Conservation (phyloP, 805 yeast genomes). For the Wilhelminamyces savonicus region DNA sequence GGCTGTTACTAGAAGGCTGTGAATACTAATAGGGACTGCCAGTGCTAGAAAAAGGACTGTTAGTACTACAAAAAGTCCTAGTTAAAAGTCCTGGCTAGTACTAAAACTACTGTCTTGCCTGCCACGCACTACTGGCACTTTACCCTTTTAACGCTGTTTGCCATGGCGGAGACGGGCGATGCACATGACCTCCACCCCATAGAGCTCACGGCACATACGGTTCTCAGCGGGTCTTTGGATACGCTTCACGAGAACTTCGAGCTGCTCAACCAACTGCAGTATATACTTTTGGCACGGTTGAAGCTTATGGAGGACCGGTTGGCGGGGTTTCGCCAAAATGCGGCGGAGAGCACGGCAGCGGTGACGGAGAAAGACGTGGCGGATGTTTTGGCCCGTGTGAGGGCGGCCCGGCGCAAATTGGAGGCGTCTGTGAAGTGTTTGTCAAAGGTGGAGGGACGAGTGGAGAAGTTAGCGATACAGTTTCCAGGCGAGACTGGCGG, state of each 20-base stretch:
- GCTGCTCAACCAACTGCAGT: constrained; percentile 50
- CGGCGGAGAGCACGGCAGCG: constrained; percentile 9
- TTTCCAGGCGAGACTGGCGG: too few species aligned
- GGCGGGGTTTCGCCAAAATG: constrained; percentile 13
- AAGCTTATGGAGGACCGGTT: constrained; percentile 35
- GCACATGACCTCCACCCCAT: constrained; percentile 45
- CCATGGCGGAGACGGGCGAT: not conserved
- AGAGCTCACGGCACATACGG: constrained; percentile 51
- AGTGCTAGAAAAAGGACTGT: too few species aligned
- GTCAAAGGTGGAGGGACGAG: constrained; percentile 29
- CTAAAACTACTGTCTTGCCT: too few species aligned
- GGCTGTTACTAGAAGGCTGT: too few species aligned
- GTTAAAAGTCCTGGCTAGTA: too few species aligned
- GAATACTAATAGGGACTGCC: too few species aligned
- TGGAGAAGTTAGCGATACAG: constrained; percentile 3
- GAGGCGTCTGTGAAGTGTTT: constrained; percentile 20
- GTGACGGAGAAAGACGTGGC: constrained; percentile 14
- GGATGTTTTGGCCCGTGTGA: constrained; percentile 15
- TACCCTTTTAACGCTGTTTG: too few species aligned
- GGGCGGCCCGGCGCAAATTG: constrained; percentile 27
- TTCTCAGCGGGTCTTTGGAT: constrained; percentile 51
- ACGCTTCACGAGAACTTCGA: constrained; percentile 44
- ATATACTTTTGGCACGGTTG: constrained; percentile 44
- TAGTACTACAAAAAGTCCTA: too few species aligned
- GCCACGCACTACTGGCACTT: too few species aligned